These are phyloP conservation scores for Ascochyta rabiei DNA, from an alignment of 2,329 filamentous ascomycete species.

Conservation along the genomic window DNA sequence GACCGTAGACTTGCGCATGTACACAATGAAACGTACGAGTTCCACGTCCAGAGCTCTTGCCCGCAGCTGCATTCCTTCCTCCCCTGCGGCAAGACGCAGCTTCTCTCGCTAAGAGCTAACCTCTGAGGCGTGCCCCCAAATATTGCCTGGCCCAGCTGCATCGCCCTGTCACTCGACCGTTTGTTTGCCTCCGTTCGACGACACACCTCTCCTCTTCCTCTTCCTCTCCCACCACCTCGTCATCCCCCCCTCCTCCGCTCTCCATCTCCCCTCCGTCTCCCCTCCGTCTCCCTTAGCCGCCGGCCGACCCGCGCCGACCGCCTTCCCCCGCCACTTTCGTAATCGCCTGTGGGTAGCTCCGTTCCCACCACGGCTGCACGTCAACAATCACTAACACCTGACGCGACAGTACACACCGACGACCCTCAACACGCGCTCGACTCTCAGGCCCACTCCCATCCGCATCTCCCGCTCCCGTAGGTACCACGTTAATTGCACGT, in stretches of 20 bases:
- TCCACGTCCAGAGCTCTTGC: conserved; percentile 2
- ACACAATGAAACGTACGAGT: not conserved
- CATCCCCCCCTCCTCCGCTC: conserved; percentile 28
- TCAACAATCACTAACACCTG: conserved; percentile 30
- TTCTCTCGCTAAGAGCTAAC: conserved; percentile 42
- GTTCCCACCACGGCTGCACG: conserved; percentile 21
- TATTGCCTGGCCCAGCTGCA: conserved; percentile 27
- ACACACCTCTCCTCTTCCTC: conserved; percentile 24
- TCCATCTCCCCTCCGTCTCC: conserved; percentile 23
- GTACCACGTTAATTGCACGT: conserved; percentile 4
- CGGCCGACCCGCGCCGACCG: conserved; percentile 37
- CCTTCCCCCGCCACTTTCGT: conserved; percentile 45
- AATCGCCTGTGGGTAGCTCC: conserved; percentile 38
- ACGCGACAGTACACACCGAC: conserved; percentile 23
- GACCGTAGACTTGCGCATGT: not conserved
- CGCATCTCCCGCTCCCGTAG: conserved; percentile 16
- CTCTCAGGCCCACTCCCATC: conserved; percentile 9
- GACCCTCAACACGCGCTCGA: conserved; percentile 1
- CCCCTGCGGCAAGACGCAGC: conserved; percentile 32
- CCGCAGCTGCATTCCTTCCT: conserved; percentile 25
- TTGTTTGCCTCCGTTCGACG: conserved; percentile 23
- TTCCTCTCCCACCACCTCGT: conserved; percentile 22
- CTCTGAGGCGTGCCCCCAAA: conserved; percentile 29
- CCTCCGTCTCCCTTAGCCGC: conserved; percentile 21
- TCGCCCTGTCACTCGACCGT: conserved; percentile 25